These are phyloP conservation scores for Pseudogymnoascus pannorum DNA, from an alignment of 2,329 filamentous ascomycete genomes.

Conservation along the genomic window DNA sequence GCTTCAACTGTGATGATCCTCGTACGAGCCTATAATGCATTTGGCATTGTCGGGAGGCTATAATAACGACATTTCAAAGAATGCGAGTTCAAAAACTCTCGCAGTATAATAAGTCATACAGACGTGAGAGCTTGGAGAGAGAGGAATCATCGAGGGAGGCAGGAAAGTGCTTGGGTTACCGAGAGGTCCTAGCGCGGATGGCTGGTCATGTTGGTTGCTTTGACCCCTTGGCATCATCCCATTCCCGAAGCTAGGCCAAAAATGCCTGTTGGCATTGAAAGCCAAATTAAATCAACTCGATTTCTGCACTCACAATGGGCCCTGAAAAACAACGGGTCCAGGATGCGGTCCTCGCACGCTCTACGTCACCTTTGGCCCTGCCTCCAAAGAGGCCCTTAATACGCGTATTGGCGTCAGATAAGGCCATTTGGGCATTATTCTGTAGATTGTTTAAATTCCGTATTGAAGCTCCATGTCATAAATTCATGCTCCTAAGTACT, in stretches of 20 bases:
- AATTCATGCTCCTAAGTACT: neutral
- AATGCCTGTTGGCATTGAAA: too few relatives aligned
- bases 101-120: neutral
- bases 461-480: neutral
- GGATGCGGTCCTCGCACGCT: too few relatives aligned
- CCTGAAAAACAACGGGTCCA: too few relatives aligned
- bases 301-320: too few relatives aligned
- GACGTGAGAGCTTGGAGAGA: neutral
- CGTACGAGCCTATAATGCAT: constrained; percentile 7
- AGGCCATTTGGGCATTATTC: neutral
- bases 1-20: constrained; percentile 7
- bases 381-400: too few relatives aligned
- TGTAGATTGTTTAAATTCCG: neutral
- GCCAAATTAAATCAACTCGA: too few relatives aligned
- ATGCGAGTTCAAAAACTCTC: constrained; percentile 1
- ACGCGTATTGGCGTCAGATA: neutral
- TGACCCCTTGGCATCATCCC: constrained; percentile 1
- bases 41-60: neutral
- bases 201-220: constrained; percentile 7
- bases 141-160: constrained; percentile 2
- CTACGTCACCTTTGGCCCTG: too few relatives aligned
- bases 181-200: constrained; percentile 6
- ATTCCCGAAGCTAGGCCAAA: constrained; percentile 1
- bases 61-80: constrained; percentile 3
- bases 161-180: constrained; percentile 2